A percentile compares a stretch with the other conserved stretches of the same genome.
phyloP scores from a whole-genome alignment of 331 rosid genomes.

The Acacia concinna region DNA sequence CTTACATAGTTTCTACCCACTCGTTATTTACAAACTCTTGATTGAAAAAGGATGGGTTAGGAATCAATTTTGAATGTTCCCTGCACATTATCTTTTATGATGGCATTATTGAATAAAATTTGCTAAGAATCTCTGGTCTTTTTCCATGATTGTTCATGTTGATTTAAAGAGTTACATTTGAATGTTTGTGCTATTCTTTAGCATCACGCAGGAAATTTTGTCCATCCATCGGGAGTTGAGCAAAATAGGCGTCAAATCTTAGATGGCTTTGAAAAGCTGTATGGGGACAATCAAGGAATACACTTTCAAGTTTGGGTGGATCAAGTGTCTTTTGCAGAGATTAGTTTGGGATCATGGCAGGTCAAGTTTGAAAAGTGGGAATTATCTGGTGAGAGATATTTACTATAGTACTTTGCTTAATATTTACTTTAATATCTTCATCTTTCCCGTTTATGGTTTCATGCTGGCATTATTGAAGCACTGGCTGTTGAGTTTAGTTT shows the following conservation, averaged over 20 bases:
- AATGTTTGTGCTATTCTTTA: too few species aligned
- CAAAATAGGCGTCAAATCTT: slow-evolving; percentile 47
- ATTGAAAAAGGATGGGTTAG: neutral
- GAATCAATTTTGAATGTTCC: neutral
- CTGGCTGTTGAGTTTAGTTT: neutral
- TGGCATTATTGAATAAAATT: neutral
- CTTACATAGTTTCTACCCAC: neutral
- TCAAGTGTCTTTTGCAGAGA: slow-evolving; percentile 45
- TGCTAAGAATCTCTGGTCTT: neutral
- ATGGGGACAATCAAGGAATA: slow-evolving; percentile 58
- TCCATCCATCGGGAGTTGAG: slow-evolving; percentile 70
- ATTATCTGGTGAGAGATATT: slow-evolving; percentile 50
- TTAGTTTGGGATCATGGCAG: slow-evolving; percentile 63
- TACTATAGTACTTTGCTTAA: neutral
- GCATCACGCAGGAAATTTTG: slow-evolving; percentile 49
- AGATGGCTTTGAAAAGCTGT: slow-evolving; percentile 39
- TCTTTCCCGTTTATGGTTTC: neutral
- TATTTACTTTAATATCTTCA: neutral
- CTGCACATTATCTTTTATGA: neutral
- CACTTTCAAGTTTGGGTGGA: slow-evolving; percentile 69
- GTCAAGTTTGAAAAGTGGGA: slow-evolving; percentile 84
- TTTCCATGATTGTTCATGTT: neutral
- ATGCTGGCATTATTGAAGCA: neutral
- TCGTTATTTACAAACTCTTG: neutral
- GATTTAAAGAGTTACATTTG: neutral